Evolutionary conservation across 495 filamentous ascomycete species (phyloP), one percentile per base, ranked within the genome.

Genomic region (Penicillium lividum): DNA sequence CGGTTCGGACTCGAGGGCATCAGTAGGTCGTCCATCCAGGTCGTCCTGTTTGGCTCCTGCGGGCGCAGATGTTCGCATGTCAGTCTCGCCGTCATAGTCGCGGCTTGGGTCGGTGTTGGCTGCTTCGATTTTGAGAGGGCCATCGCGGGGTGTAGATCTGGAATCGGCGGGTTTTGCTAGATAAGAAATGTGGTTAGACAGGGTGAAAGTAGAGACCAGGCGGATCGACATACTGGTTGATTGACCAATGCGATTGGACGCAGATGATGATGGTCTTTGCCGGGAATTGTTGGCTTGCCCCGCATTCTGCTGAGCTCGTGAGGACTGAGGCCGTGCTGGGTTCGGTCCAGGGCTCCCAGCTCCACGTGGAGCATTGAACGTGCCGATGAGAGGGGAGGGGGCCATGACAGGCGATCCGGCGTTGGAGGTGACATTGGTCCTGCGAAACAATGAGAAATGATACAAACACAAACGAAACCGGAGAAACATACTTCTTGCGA

Each of bases 351-450:
- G 80, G 40, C 77, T 80, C 28, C 79, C 77, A 45, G 77, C 79
- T 52, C 66, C 74, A n/a, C 76, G 69, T 13, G 76, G 73, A 47
- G 68, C 60, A 56, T 77, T 78, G 53, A 91, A 87, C 11, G 80
- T 82, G 16, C 82, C 80, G 46, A 86, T 74, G 50, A 91, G 74
- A 34, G 90, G 91, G 3, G 91, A 93, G 1, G 90, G 88, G 15
- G 85, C 84, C 30, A 89, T 68, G 1, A 84, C 82, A 30, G 91
- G 90, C 0, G 90, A 90, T 60, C 85, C 83, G 15, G 77, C 80
- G 27, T 73, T 71, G 15, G 83, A 78, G 10, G 72, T 73, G 46
- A 73, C 70, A 10, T 76, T 81, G 60, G 81, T 79, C 63, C 84
- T 85, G 57, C 30, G 56, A 16, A 51, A 30, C 7, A 52, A 28